Evolutionary conservation across 352 stramenopile genomes (phyloP), one percentile per base, ranked within the genome.

Genomic region (Globisporangium alternatum): DNA sequence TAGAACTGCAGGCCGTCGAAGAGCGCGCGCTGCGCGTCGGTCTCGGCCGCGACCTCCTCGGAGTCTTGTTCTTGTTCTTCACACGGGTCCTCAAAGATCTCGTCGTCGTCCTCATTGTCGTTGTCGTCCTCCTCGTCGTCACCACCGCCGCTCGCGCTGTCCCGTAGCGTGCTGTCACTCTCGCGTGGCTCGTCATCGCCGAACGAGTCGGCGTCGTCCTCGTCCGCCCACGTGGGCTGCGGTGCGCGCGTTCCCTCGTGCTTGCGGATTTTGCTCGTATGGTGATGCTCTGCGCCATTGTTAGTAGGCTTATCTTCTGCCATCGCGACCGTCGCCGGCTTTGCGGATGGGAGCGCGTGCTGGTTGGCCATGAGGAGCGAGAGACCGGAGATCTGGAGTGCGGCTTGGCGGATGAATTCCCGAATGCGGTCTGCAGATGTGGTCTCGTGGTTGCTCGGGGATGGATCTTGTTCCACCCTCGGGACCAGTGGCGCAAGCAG

Each of bases 1-100:
- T 90, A 91, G 65, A 90, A 91, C 55, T 88, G 54, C n/a, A 91
- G 57, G 3, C 82, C 82, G 37, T 89, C 78, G 17, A 87, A 80
- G 47, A 84, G 66, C 51, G 72, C 60, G 33, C 47, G 62, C 31
- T 74, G 68, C 33, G 65, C 68, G 67, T 60, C 44, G 5, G 66
- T 41, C 37, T 70, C 35, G 5, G 51, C 43, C 30, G 30, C 25
- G 15, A 64, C 31, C 17, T 71, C 60, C 17, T 31, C 64, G 3
- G 7, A 25, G 33, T 59, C 22, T 9, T 25, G 8, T 33, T 39
- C 53, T 33, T 31, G 39, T 58, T 56, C 15, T 17, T 45, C 31
- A 5, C 19, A 49, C 15, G 25, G 15, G 35, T 59, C 0, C 17
- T 72, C 52, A 25, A 41, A 77, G 19, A 43, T 17, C 25, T 47